Conservation (phyloP, 2,329 filamentous ascomycete genomes). For the Conoideocrella luteorostrata region DNA sequence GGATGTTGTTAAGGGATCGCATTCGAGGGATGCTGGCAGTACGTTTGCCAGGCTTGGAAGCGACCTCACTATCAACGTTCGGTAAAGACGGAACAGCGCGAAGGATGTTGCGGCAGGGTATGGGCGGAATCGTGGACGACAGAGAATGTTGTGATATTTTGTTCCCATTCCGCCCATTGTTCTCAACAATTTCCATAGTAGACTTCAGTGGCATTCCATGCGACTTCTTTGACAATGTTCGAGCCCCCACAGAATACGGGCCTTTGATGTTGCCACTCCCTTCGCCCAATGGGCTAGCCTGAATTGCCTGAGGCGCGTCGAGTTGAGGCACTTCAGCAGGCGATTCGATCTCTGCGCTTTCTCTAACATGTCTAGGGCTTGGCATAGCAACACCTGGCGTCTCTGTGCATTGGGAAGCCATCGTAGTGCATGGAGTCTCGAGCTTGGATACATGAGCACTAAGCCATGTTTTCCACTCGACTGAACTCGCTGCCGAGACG, state of each 20-base stretch:
- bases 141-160: background rate
- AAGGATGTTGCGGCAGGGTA: slow-evolving; percentile 4
- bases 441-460: slow-evolving; percentile 45
- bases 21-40: slow-evolving; percentile 14
- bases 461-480: slow-evolving; percentile 51
- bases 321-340: slow-evolving; percentile 12
- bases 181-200: background rate
- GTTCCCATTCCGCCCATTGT: background rate
- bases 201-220: background rate
- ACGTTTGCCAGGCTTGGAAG: background rate
- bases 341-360: slow-evolving; percentile 42
- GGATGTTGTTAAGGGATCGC: slow-evolving; percentile 20
- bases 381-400: slow-evolving; percentile 3
- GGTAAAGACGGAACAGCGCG: slow-evolving; percentile 1
- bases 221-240: background rate
- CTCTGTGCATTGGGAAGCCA: background rate
- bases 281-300: background rate
- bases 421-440: slow-evolving; percentile 22
- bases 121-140: background rate
- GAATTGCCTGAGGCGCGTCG: background rate
- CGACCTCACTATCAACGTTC: background rate
- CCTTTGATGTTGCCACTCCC: background rate
- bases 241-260: background rate
- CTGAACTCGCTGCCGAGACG: slow-evolving; percentile 37
- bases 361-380: slow-evolving; percentile 37